Evolutionary conservation across 1,284 basidiomycete genomes (phyloP), one percentile per base, ranked within the genome.

Genomic region (Cerrena zonata): DNA sequence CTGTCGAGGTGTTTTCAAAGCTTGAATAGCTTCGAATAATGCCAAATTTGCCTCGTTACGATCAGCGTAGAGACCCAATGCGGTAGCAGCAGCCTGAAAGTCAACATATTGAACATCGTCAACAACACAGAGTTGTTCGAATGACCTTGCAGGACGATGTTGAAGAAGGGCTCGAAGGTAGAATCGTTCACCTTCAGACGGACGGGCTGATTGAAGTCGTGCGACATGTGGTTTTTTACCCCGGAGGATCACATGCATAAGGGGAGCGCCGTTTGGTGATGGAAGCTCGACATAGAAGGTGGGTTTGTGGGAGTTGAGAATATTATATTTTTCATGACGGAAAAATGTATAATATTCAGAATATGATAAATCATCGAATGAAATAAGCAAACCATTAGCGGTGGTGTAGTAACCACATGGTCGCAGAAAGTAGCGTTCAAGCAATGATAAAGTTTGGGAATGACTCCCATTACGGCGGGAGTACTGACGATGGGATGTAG

Each of bases 371-470:
- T 43, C 39, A 11, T 55, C 41, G 43, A 66, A 67, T 15, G 11
- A 1, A 3, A 45, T 47, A 23, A 13, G 1, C 5, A 26, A 22
- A 26, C 49, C 50, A 23, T 52, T 21, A 5, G 18, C 50, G 68
- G 52, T 0, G 54, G 44, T 57, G 77, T 77, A 1, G 67, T 68
- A 2, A 64, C 61, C 54, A 78, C 77, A 55, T 63, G 77, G 4
- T 61, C 72, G 7, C 68, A 69, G 0, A 76, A 64, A 1, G 55
- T 57, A 4, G 62, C 57, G 7, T 15, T 5, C 18, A 56, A 52
- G 10, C 58, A 67, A 21, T 57, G 55, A 1, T 58, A 49, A 0
- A 67, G 36, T 10, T 73, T 53, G 4, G 47, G 48, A 13, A 64
- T 45, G 30, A 64, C 5, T 61, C 52, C 22, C 25, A 68, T 60